Percentiles rank a stretch among this genome's conserved stretches.
Evolutionary conservation across 2,329 filamentous ascomycete species (phyloP).

Genomic region (Metarhizium guizhouense): DNA sequence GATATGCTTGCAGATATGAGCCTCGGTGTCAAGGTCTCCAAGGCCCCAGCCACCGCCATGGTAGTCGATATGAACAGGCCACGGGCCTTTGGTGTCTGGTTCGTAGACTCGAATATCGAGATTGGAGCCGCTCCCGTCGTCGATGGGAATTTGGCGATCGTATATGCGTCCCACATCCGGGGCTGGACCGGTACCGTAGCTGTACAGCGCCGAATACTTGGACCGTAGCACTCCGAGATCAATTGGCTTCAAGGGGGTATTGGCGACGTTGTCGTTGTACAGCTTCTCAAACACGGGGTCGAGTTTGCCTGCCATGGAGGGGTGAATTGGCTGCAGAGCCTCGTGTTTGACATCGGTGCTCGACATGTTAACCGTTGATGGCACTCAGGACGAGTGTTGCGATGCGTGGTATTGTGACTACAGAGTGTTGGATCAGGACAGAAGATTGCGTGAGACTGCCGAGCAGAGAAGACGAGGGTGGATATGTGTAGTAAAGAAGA

Average conservation of each 20-base stretch:
- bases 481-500: too few relatives aligned
- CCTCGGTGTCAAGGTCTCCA: slow-evolving; percentile 40
- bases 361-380: neutral
- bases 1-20: slow-evolving; percentile 38
- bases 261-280: slow-evolving; percentile 36
- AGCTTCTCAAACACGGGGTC: slow-evolving; percentile 38
- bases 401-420: neutral
- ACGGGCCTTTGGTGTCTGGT: slow-evolving; percentile 28
- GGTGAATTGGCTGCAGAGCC: slow-evolving; percentile 38
- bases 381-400: neutral
- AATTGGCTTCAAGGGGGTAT: slow-evolving; percentile 29
- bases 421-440: too few relatives aligned
- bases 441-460: too few relatives aligned
- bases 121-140: slow-evolving; percentile 16
- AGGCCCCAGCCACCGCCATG: slow-evolving; percentile 42
- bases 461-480: too few relatives aligned
- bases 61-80: slow-evolving; percentile 39
- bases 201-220: slow-evolving; percentile 35
- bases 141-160: slow-evolving; percentile 24
- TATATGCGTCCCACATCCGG: slow-evolving; percentile 31
- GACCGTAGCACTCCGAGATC: slow-evolving; percentile 28
- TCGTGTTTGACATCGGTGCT: slow-evolving; percentile 20
- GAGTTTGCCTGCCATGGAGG: slow-evolving; percentile 34
- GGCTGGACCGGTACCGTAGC: slow-evolving; percentile 32
- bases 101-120: slow-evolving; percentile 34